These are phyloP conservation scores for Fusarium udum DNA, from an alignment of 2,329 filamentous ascomycete species.

Conservation along the genomic window DNA sequence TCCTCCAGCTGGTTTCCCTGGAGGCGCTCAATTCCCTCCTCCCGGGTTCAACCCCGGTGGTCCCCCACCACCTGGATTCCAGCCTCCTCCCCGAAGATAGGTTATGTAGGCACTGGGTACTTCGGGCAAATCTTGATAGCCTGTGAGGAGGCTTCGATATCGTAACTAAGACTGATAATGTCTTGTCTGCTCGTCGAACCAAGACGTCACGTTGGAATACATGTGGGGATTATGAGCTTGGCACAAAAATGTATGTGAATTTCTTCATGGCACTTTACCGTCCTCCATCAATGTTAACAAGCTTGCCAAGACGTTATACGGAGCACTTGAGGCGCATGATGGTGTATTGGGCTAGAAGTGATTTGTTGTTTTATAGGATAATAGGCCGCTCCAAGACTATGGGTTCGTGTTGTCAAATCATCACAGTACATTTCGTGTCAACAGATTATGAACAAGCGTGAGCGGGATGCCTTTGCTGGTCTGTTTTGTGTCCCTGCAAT, in stretches of 20 bases:
- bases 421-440: not conserved
- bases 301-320: constrained; percentile 31
- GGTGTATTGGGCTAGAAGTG: constrained; percentile 18
- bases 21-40: constrained; percentile 56
- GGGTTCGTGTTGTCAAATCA: constrained; percentile 17
- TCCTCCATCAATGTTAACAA: constrained; percentile 42
- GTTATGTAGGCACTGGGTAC: constrained; percentile 41
- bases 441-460: not conserved
- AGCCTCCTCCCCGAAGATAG: constrained; percentile 73
- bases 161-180: constrained; percentile 35
- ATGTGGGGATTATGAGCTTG: constrained; percentile 39
- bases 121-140: constrained; percentile 37
- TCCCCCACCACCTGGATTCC: constrained; percentile 76
- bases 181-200: constrained; percentile 34
- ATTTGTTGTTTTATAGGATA: constrained; percentile 22
- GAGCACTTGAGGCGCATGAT: constrained; percentile 35
- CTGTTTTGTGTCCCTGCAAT: not conserved
- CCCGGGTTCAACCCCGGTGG: constrained; percentile 62
- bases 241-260: constrained; percentile 46
- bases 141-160: constrained; percentile 40
- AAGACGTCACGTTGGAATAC: constrained; percentile 23
- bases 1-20: constrained; percentile 59
- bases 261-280: constrained; percentile 37
- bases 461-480: not conserved
- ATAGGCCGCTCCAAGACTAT: constrained; percentile 20